Conservation (phyloP, 176 grass and related monocot species). For the Cymbopogon citratus region DNA sequence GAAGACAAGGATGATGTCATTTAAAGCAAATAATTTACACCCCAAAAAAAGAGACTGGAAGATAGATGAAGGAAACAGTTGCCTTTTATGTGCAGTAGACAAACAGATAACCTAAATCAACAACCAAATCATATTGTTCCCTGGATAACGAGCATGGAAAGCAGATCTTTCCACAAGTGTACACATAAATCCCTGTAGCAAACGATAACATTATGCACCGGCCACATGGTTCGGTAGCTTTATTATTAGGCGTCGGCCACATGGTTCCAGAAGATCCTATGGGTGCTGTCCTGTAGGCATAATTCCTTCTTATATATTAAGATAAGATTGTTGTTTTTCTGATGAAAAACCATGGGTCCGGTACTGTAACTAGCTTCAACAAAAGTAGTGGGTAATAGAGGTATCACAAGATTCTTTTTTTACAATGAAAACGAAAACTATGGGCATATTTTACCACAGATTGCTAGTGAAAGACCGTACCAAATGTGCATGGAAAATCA, state of each 20-base stretch:
- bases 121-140: background rate
- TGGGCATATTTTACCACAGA: background rate
- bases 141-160: background rate
- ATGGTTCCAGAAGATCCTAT: background rate
- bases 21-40: background rate
- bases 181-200: background rate
- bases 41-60: background rate
- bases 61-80: background rate
- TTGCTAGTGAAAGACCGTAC: background rate
- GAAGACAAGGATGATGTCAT: background rate
- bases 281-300: too few relatives aligned
- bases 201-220: background rate
- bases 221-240: background rate
- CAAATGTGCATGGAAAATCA: background rate
- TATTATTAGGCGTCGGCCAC: background rate
- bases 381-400: background rate
- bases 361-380: too few relatives aligned
- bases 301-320: background rate
- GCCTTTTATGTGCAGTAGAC: background rate
- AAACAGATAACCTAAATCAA: conserved; percentile 3
- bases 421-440: background rate
- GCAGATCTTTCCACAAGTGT: background rate
- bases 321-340: background rate
- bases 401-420: background rate
- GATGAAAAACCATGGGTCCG: background rate